Base-by-base conservation (phyloP, 805 yeast species). In the Kazachstania psychrophila region DNA sequence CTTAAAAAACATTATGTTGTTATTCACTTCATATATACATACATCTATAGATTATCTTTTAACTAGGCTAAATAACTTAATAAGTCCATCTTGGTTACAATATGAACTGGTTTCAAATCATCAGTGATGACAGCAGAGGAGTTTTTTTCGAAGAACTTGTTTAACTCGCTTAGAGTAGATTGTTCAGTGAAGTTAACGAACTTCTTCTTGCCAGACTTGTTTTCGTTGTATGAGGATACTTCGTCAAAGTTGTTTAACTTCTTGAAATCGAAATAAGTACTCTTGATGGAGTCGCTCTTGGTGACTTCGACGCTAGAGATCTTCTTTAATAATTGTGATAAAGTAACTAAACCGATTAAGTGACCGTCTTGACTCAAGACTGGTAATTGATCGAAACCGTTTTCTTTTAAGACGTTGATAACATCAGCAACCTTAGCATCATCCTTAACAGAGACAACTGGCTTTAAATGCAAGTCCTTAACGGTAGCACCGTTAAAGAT, bases 51-150 rank as follows among this genome's bases (percentile, higher is more conserved):
- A n/a, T n/a, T n/a, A n/a, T 18, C 6, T 23, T 14, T 28, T 9
- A 20, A 13, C 46, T 44, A 55, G 37, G 61, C 54, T 39, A 65
- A 56, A 46, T 64, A 67, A 42, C 80, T 72, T 50, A 84, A 68
- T 58, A 84, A 69, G 60, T 84, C 95, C 54, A 84, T 89, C 68
- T 84, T 84, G 42, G 95, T 84, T 40, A 83, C 95, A 41, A 84
- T 79, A 58, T 84, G 89, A 32, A 82, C 69, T 33, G 94, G 92
- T 52, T 72, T 78, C 53, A 70, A 66, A 28, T 77, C 77, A 51
- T 80, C 88, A 32, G 94, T 83, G 40, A 84, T 82, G 49, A 84
- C 73, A 25, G 92, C 94, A 46, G 83, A 77, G 10, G 94, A 81
- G 61, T 82, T 79, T 52, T 78, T 82, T 65, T 84, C 95, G 50